These are phyloP conservation scores for Sporothrix euskadiensis DNA, from an alignment of 2,329 filamentous ascomycete genomes.

Conservation along the genomic window DNA sequence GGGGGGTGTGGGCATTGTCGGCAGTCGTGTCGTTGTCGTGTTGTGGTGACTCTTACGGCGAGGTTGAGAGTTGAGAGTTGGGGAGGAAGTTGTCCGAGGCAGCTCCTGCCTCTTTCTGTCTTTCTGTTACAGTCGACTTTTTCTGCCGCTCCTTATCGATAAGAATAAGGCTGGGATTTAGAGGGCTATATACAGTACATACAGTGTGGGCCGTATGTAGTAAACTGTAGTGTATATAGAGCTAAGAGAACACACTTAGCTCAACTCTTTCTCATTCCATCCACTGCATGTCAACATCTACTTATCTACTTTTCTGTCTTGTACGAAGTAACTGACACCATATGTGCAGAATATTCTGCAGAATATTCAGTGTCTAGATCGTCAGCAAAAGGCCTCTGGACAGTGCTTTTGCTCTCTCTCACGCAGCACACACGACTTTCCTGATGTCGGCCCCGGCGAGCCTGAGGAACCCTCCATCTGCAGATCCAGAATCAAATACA, in stretches of 20 bases:
- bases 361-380: conserved; percentile 27
- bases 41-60: conserved; percentile 26
- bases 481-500: conserved; percentile 49
- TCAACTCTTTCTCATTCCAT: neutral
- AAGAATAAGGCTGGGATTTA: neutral
- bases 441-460: conserved; percentile 42
- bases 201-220: neutral
- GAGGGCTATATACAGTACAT: neutral
- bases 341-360: too few species aligned
- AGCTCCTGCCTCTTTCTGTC: conserved; percentile 2
- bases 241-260: neutral
- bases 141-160: conserved; percentile 8
- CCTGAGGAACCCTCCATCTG: conserved; percentile 52
- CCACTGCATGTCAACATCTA: neutral
- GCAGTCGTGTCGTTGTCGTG: neutral
- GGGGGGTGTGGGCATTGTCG: neutral
- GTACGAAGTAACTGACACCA: conserved; percentile 30
- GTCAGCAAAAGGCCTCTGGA: neutral
- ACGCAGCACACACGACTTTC: conserved; percentile 25
- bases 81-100: neutral
- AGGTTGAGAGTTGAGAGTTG: neutral
- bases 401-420: too few species aligned
- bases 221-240: neutral
- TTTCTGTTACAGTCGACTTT: neutral
- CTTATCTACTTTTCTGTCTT: neutral